Percentiles rank a stretch among this genome's conserved stretches.
These are phyloP conservation scores for Hysterium pulicare DNA, from an alignment of 2,329 filamentous ascomycete species.

Conservation along the genomic window DNA sequence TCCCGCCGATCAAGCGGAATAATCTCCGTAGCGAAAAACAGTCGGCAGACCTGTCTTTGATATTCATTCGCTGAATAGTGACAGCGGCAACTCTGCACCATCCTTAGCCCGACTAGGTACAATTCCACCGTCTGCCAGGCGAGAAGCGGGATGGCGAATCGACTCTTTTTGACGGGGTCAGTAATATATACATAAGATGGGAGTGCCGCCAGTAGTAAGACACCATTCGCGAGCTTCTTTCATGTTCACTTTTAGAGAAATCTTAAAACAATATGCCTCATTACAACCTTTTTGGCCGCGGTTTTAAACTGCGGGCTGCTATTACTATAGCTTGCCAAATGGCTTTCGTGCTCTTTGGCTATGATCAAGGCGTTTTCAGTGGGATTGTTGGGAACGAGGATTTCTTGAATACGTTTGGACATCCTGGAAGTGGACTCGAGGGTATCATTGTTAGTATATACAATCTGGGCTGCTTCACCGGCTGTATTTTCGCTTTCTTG, in stretches of 20 bases:
- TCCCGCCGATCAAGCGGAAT: no score
- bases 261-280: neutral
- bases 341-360: conserved; percentile 32
- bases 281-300: conserved; percentile 22
- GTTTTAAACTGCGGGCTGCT: conserved; percentile 24
- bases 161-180: no score
- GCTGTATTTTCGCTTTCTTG: conserved; percentile 37
- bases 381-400: conserved; percentile 42
- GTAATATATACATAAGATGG: no score
- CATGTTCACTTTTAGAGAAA: neutral
- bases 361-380: conserved; percentile 38
- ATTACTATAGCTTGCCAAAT: conserved; percentile 30
- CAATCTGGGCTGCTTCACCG: conserved; percentile 38
- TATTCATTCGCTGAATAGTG: no score
- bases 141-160: no score
- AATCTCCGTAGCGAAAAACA: no score
- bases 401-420: conserved; percentile 39
- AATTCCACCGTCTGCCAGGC: no score
- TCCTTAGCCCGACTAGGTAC: no score
- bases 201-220: no score
- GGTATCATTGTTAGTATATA: conserved; percentile 45
- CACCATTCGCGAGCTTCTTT: neutral
- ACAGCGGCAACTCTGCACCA: no score
- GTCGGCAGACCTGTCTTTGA: no score
- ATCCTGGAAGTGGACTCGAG: conserved; percentile 37